Evolutionary conservation across 805 yeast genomes (phyloP), one percentile per base, ranked within the genome.

Genomic region (Lipomyces kockii): DNA sequence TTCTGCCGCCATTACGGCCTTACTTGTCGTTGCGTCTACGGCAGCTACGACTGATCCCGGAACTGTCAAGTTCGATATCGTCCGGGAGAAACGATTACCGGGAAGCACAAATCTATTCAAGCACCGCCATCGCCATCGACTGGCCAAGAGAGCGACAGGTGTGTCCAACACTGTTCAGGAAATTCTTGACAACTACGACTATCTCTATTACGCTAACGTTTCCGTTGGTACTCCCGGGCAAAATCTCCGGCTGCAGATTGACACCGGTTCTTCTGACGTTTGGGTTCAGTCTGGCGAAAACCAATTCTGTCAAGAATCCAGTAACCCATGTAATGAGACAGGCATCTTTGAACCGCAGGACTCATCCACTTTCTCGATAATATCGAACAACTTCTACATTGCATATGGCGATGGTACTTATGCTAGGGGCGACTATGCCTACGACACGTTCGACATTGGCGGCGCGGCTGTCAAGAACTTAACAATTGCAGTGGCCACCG

Each of bases 221-320:
- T 53, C 74, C 34, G 64, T 90, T 6, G 95, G 95, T 11, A 84
- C 91, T 0, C 83, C 86, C 3, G 73, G 78, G 1, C 89, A 89
- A 71, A 74, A 78, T 2, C 80, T 89, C 8, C 79, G 79, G 2
- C 86, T 88, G 11, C 77, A 86, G 61, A 78, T 90, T 29, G 96
- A 90, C 75, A 90, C 94, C 3, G 96, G 95, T 2, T 89, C 93
- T 0, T 83, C 90, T 1, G 95, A 90, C 75, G 76, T 89, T 61
- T 89, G 92, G 91, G 85, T 89, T 57, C 67, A 70, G 62, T 63
- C 72, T 20, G 66, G 66, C 59, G 70, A 69, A 57, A 64, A 68
- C 61, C 32, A 20, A 61, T 69, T 79, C 78, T 69, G 71, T 74
- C 63, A 66, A 39, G 61, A 71, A 57, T 56, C 65, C 32, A 49